phyloP scores from a whole-genome alignment of 1,139 yeast genomes.

The Nematodospora anomalae region DNA sequence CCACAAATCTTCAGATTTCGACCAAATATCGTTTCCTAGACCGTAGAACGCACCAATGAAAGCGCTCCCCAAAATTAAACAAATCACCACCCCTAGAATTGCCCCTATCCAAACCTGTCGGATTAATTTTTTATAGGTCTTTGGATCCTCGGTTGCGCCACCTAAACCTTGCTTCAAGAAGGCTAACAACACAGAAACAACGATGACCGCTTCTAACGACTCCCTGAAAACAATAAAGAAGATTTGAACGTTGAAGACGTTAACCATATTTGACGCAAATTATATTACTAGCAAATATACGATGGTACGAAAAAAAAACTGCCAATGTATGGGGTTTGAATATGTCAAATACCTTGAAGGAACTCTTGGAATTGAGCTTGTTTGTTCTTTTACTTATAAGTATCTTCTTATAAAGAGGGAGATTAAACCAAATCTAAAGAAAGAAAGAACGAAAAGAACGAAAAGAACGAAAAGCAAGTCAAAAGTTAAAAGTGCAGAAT shows the following conservation, averaged over 20 bases:
- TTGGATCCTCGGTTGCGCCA: conserved; percentile 45
- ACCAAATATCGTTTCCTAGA: conserved; percentile 81
- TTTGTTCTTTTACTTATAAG: neutral
- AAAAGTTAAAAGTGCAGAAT: too few species aligned
- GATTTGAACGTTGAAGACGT: conserved; percentile 55
- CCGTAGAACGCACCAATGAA: conserved; percentile 84
- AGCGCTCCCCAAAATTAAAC: conserved; percentile 78
- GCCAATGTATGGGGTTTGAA: too few species aligned
- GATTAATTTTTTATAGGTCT: conserved; percentile 58
- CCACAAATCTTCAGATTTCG: conserved; percentile 85
- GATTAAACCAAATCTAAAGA: conserved; percentile 5
- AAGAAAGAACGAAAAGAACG: neutral
- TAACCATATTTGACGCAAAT: conserved; percentile 26
- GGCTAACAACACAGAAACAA: conserved; percentile 85
- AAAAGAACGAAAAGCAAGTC: too few species aligned
- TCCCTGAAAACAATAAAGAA: conserved; percentile 91
- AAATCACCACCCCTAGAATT: conserved; percentile 63
- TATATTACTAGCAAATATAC: too few species aligned
- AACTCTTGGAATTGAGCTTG: too few species aligned
- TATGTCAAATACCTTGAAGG: too few species aligned
- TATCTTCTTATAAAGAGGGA: conserved; percentile 3
- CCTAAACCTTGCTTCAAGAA: conserved; percentile 86
- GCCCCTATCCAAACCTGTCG: conserved; percentile 85
- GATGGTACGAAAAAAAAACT: too few species aligned
- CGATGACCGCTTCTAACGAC: conserved; percentile 84